Evolutionary conservation across 2,329 filamentous ascomycete genomes (phyloP).

Genomic region (Fusarium dlaminii): DNA sequence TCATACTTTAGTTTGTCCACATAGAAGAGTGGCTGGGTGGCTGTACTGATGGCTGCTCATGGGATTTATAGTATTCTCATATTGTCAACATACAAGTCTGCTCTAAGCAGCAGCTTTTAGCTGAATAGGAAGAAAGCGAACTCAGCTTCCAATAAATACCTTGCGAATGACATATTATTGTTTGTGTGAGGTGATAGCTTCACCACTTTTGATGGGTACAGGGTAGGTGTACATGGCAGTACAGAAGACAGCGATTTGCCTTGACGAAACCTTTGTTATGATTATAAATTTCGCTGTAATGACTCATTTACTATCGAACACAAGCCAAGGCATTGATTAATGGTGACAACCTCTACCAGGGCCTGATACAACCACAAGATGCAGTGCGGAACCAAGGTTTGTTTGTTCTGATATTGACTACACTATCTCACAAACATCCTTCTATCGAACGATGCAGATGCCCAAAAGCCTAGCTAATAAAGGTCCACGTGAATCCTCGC

Average conservation of each 20-base stretch:
- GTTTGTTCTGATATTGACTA: constrained; percentile 19
- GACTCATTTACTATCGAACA: neutral
- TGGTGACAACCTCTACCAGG: too few relatives aligned
- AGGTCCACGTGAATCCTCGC: neutral
- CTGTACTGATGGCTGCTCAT: neutral
- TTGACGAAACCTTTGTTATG: neutral
- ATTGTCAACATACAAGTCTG: neutral
- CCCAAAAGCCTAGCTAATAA: neutral
- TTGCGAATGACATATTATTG: neutral
- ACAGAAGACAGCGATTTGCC: neutral
- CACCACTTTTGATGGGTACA: neutral
- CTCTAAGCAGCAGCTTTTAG: neutral
- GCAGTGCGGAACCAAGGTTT: neutral
- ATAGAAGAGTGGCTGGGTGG: neutral
- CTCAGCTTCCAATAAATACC: too few relatives aligned
- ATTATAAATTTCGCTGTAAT: neutral
- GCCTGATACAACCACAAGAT: neutral
- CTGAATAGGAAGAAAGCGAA: neutral
- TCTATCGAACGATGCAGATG: neutral
- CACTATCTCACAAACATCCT: constrained; percentile 16
- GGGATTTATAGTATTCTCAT: neutral
- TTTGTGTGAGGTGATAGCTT: neutral
- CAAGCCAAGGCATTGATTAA: neutral
- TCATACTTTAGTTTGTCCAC: neutral
- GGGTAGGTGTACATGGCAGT: neutral